Base-by-base conservation (phyloP, 179 eudicot species). In the Amaranthus tricolor region DNA sequence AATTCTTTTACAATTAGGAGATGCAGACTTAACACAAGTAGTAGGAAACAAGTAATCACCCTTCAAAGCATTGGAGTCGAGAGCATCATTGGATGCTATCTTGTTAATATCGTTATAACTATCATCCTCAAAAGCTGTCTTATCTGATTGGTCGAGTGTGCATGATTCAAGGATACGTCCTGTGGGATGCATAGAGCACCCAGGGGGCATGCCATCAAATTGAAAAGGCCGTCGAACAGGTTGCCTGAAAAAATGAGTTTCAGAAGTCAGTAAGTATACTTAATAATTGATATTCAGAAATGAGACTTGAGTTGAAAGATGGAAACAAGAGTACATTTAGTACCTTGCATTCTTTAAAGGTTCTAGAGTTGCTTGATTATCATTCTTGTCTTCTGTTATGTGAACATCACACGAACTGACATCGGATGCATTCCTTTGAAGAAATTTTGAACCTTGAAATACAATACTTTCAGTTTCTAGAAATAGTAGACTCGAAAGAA, bases 1-100 rank as follows among this genome's bases (percentile, higher is more conserved):
- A 47, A 85, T 84, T 76, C 90, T 81, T 77, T 87, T 87, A 67
- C 77, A 61, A 67, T 83, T 87, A 16, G 88, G 90, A 70, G 88
- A 87, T 60, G 75, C 45, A 19, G 88, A 79, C 73, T 83, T 85
- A 20, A 85, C 81, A 62, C n/a, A 71, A 19, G 78, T 70, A 19
- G 76, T 73, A 47, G 80, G 62, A 48, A 72, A 68, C 31, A 54
- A 62, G 64, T 65, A 76, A 24, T 62, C 79, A 64, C 67, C 81
- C 45, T 74, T 59, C 70, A 72, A 76, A 54, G n/a, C 43, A 58
- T 76, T 77, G 9, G 74, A 51, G 40, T 31, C 40, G 9, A 6
- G 11, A 56, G 72, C 73, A 78, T 85, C 83, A 69, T 84, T 83
- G 40, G 40, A 2, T 31, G 40, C 40, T 31, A 31, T 31, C 40